These are phyloP conservation scores for Talaromyces sp. DNA, from an alignment of 2,329 filamentous ascomycete genomes.

Conservation along the genomic window DNA sequence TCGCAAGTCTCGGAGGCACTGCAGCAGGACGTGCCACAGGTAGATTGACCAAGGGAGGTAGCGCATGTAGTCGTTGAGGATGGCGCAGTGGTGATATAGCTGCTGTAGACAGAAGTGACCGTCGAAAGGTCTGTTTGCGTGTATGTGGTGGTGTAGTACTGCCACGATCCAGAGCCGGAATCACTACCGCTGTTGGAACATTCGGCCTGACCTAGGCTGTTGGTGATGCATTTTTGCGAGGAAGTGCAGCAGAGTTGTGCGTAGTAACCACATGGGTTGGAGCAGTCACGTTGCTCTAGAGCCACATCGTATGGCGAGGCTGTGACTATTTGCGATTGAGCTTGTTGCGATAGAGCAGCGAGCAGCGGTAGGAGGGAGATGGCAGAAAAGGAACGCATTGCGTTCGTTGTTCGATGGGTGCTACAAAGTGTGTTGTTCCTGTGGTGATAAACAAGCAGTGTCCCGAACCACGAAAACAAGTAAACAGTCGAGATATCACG, in stretches of 20 bases:
- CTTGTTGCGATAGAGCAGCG: conserved; percentile 22
- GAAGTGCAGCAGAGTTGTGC: conserved; percentile 50
- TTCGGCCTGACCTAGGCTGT: conserved; percentile 47
- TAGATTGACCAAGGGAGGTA: conserved; percentile 42
- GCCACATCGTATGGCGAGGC: conserved; percentile 26
- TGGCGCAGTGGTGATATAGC: conserved; percentile 28
- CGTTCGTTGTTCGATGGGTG: conserved; percentile 6
- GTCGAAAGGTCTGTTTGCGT: conserved; percentile 54
- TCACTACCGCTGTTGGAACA: conserved; percentile 34
- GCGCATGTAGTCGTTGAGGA: conserved; percentile 43
- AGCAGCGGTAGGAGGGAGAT: conserved; percentile 29
- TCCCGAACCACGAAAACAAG: neutral
- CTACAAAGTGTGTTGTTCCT: neutral
- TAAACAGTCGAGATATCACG: neutral
- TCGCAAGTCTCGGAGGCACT: conserved; percentile 43
- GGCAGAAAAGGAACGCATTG: conserved; percentile 28
- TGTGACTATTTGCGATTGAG: conserved; percentile 30
- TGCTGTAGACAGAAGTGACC: conserved; percentile 54
- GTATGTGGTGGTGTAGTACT: conserved; percentile 57
- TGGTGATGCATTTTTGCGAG: conserved; percentile 49
- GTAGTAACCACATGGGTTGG: conserved; percentile 52
- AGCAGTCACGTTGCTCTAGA: conserved; percentile 39
- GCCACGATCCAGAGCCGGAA: conserved; percentile 47
- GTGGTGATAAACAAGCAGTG: neutral
- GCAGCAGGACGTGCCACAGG: conserved; percentile 47